A percentile compares a stretch with the other conserved stretches of the same genome.
phyloP scores from a whole-genome alignment of 257 asterid species.

The Gardenia jasminoides region DNA sequence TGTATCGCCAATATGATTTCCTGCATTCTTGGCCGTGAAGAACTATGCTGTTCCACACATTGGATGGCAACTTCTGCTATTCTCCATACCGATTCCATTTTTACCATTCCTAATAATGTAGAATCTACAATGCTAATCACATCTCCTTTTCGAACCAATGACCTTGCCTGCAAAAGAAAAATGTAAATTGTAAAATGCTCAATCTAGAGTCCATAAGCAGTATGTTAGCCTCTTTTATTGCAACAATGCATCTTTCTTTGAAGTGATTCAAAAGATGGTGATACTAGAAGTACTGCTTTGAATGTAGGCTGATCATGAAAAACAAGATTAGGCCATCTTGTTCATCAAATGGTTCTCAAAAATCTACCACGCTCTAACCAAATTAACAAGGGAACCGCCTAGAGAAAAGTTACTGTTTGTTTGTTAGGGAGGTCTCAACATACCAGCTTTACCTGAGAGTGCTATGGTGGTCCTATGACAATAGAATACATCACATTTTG shows the following conservation, averaged over 20 bases:
- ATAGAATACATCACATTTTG: too few relatives aligned
- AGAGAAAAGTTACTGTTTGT: not conserved
- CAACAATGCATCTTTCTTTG: not conserved
- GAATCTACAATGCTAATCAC: conserved; percentile 85
- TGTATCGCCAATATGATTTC: conserved; percentile 79
- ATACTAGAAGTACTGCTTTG: not conserved
- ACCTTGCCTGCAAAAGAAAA: conserved; percentile 62
- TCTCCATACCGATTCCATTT: conserved; percentile 85
- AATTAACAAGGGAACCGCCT: not conserved
- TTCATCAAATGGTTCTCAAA: not conserved
- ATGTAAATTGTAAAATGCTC: not conserved
- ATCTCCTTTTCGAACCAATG: conserved; percentile 86
- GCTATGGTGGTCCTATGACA: not conserved
- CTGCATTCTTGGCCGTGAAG: conserved; percentile 89
- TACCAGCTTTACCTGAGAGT: not conserved
- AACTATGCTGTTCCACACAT: conserved; percentile 79
- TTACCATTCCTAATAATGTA: conserved; percentile 51
- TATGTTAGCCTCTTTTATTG: not conserved
- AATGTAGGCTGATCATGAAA: not conserved
- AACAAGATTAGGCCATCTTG: not conserved
- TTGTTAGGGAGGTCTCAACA: not conserved
- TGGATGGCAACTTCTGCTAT: conserved; percentile 91
- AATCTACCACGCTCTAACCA: not conserved
- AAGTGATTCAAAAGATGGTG: not conserved
- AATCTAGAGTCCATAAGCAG: not conserved